phyloP scores from a whole-genome alignment of 1,284 basidiomycete genomes.

The Cutaneotrichosporon sp. region DNA sequence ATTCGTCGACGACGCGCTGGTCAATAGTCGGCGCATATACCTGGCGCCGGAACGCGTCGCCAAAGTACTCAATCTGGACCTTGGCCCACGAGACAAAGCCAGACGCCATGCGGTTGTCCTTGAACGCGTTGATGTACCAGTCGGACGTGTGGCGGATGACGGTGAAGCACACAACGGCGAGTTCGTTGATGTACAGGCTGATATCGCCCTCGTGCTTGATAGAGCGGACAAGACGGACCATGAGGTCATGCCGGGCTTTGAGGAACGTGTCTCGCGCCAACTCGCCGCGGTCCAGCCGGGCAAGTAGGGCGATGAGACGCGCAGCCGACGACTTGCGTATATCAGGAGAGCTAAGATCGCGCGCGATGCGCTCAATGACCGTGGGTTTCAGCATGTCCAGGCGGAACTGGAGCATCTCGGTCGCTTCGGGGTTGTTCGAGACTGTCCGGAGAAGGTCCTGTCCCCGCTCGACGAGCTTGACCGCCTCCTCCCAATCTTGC shows the following conservation, averaged over 20 bases:
- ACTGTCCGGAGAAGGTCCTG: conserved; percentile 59
- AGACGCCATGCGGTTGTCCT: conserved; percentile 87
- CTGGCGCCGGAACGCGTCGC: conserved; percentile 81
- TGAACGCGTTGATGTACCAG: conserved; percentile 95
- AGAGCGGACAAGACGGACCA: conserved; percentile 69
- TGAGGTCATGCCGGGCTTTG: conserved; percentile 67
- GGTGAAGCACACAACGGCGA: conserved; percentile 48
- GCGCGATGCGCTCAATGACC: conserved; percentile 66
- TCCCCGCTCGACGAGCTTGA: conserved; percentile 78
- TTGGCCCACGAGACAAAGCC: conserved; percentile 93
- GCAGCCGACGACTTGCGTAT: conserved; percentile 75
- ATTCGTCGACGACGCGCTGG: conserved; percentile 63
- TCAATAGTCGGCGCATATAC: conserved; percentile 79
- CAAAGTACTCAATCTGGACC: conserved; percentile 75
- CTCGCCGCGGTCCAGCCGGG: conserved; percentile 69
- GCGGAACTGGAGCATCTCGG: conserved; percentile 51
- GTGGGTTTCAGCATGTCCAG: conserved; percentile 64
- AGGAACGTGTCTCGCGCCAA: conserved; percentile 80
- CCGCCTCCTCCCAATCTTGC: conserved; percentile 81
- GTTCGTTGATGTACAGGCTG: conserved; percentile 45
- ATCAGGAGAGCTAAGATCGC: conserved; percentile 66
- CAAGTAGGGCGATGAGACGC: conserved; percentile 64
- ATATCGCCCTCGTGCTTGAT: conserved; percentile 86
- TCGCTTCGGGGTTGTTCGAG: conserved; percentile 45
- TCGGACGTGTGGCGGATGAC: conserved; percentile 70